A percentile compares a stretch with the other conserved stretches of the same genome.
Conservation (phyloP, 768 basidiomycete species). For the Phylloporus arenicola region DNA sequence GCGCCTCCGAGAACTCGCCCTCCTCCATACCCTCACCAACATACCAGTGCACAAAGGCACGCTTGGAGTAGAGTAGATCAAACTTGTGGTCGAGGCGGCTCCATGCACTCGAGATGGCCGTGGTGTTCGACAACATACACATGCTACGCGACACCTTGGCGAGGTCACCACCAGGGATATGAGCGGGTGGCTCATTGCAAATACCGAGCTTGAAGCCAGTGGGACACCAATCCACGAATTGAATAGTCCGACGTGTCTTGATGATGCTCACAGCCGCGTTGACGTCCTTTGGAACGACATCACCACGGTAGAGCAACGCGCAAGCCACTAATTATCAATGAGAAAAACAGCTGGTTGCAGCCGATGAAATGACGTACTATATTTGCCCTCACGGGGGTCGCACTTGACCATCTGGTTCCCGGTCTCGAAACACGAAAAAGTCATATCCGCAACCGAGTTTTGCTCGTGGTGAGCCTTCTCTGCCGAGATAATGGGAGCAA, state of each 20-base stretch:
- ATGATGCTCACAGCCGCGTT: constrained; percentile 68
- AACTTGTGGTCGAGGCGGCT: constrained; percentile 74
- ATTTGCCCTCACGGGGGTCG: constrained; percentile 75
- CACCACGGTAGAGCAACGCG: constrained; percentile 67
- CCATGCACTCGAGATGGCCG: constrained; percentile 70
- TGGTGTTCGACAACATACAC: constrained; percentile 77
- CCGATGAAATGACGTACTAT: constrained; percentile 39
- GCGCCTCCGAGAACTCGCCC: constrained; percentile 98
- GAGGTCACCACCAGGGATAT: constrained; percentile 70
- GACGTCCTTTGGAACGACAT: constrained; percentile 75
- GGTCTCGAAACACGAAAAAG: constrained; percentile 80
- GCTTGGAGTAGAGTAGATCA: constrained; percentile 70
- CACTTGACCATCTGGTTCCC: constrained; percentile 80
- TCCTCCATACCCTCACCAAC: constrained; percentile 79
- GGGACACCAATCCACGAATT: constrained; percentile 76
- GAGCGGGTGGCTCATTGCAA: constrained; percentile 73
- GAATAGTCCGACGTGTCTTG: constrained; percentile 75
- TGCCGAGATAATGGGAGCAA: constrained; percentile 88
- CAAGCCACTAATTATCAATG: constrained; percentile 47
- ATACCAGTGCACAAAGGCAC: constrained; percentile 55
- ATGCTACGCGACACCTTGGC: constrained; percentile 71
- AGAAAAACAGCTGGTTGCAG: not conserved
- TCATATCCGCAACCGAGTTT: constrained; percentile 98
- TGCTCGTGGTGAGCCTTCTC: constrained; percentile 96
- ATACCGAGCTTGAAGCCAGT: constrained; percentile 78